phyloP scores from a whole-genome alignment of 768 basidiomycete genomes.

The Butyriboletus loyo region DNA sequence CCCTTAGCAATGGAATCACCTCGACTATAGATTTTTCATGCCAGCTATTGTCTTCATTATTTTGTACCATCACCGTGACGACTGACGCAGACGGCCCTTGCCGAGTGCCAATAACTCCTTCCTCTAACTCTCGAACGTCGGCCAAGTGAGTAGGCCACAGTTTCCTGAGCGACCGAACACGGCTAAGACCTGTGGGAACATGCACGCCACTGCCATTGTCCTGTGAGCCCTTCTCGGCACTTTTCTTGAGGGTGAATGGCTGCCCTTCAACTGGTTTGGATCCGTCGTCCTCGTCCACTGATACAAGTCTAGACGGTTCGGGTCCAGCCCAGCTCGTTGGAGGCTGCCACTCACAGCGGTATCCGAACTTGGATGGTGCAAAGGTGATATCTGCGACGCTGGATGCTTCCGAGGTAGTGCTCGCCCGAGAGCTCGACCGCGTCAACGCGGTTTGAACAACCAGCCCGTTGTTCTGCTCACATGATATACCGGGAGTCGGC shows the following conservation, averaged over 20 bases:
- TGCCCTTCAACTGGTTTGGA: neutral
- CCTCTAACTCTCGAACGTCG: neutral
- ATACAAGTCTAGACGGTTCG: conserved; percentile 6
- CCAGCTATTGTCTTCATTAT: conserved; percentile 13
- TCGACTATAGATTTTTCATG: conserved; percentile 25
- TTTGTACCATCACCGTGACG: conserved; percentile 15
- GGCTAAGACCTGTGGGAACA: neutral
- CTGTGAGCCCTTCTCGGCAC: neutral
- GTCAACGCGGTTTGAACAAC: neutral
- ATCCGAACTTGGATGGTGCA: neutral
- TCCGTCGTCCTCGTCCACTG: neutral
- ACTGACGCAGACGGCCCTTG: neutral
- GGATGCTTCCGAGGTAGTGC: neutral
- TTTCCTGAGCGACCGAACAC: neutral
- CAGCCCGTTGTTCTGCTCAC: neutral
- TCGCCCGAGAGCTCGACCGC: neutral
- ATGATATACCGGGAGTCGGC: neutral
- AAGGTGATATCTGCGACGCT: neutral
- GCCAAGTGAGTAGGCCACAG: neutral
- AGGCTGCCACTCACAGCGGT: conserved; percentile 17
- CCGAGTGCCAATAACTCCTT: neutral
- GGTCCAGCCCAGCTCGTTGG: conserved; percentile 27
- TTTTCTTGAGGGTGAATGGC: neutral
- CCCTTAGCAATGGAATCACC: conserved; percentile 30
- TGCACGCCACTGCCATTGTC: neutral